Evolutionary conservation across 371 early-diverging fungal species (phyloP).

Genomic region (Coelomomyces lativittatus): DNA sequence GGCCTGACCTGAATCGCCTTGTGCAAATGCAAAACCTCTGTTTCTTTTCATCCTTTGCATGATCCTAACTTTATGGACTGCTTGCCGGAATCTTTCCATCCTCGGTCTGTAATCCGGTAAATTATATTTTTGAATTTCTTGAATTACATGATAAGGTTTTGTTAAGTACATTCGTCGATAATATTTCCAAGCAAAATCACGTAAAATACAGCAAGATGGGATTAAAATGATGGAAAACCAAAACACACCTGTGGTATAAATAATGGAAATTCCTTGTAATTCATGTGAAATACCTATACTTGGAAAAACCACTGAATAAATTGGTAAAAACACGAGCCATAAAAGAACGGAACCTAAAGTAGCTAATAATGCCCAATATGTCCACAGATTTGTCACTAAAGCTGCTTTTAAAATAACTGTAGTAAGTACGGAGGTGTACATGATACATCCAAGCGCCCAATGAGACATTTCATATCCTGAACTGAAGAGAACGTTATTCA

Average conservation of each 20-base stretch:
- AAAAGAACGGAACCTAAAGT: constrained; percentile 66
- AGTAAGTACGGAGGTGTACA: constrained; percentile 58
- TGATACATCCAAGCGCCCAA: constrained; percentile 57
- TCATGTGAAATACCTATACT: constrained; percentile 53
- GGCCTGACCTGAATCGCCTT: constrained; percentile 85
- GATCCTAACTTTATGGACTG: constrained; percentile 83
- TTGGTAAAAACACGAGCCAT: constrained; percentile 69
- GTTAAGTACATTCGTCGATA: constrained; percentile 5
- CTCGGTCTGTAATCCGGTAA: constrained; percentile 92
- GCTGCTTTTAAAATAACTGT: constrained; percentile 69
- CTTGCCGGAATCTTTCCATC: constrained; percentile 89
- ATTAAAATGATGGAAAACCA: constrained; percentile 69
- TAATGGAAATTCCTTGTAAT: constrained; percentile 4
- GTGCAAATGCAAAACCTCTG: constrained; percentile 92
- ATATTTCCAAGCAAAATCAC: constrained; percentile 80
- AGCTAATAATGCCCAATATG: constrained; percentile 40
- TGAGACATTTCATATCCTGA: constrained; percentile 53
- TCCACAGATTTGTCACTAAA: constrained; percentile 43
- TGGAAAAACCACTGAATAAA: constrained; percentile 68
- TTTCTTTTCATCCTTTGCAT: constrained; percentile 78
- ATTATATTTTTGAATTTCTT: constrained; percentile 61
- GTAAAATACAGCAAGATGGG: constrained; percentile 57
- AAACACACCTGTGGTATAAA: constrained; percentile 61
- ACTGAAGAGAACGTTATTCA: constrained; percentile 38
- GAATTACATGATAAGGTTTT: constrained; percentile 8